These are phyloP conservation scores for Penicillium desertorum DNA, from an alignment of 495 filamentous ascomycete genomes.

Conservation along the genomic window DNA sequence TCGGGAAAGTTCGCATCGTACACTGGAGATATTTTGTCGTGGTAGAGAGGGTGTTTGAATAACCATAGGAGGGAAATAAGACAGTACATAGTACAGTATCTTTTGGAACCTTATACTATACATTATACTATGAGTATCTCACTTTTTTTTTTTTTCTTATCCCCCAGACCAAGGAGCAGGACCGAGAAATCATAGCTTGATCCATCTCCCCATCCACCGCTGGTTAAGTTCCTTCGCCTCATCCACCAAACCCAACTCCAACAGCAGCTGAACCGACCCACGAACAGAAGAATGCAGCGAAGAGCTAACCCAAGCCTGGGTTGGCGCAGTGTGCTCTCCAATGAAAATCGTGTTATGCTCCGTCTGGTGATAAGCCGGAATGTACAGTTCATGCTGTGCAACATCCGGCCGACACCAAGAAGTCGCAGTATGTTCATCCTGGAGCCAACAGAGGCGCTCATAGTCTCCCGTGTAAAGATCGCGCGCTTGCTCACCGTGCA, in stretches of 20 bases:
- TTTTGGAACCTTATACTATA: background rate
- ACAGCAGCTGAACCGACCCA: constrained; percentile 59
- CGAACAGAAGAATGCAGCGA: constrained; percentile 62
- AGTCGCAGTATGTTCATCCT: constrained; percentile 50
- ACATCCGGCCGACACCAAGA: constrained; percentile 55
- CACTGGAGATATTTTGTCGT: constrained; percentile 18
- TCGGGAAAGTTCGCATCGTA: constrained; percentile 36
- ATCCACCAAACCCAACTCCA: constrained; percentile 66
- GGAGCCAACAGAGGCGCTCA: constrained; percentile 57
- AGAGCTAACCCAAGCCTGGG: constrained; percentile 66
- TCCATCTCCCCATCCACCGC: constrained; percentile 68
- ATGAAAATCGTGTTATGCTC: constrained; percentile 64
- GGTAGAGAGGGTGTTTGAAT: constrained; percentile 7
- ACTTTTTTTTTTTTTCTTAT: background rate
- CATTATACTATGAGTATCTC: no score
- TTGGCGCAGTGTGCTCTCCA: constrained; percentile 67
- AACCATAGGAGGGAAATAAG: background rate
- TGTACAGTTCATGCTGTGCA: constrained; percentile 61
- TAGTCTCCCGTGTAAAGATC: constrained; percentile 59
- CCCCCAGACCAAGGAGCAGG: background rate
- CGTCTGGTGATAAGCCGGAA: constrained; percentile 65
- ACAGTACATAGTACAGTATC: background rate
- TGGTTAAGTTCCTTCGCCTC: constrained; percentile 62
- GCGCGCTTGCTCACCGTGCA: constrained; percentile 54
- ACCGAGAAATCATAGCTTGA: constrained; percentile 19